These are phyloP conservation scores for Pseudomassariella vexata DNA, from an alignment of 2,329 filamentous ascomycete genomes.

Conservation along the genomic window DNA sequence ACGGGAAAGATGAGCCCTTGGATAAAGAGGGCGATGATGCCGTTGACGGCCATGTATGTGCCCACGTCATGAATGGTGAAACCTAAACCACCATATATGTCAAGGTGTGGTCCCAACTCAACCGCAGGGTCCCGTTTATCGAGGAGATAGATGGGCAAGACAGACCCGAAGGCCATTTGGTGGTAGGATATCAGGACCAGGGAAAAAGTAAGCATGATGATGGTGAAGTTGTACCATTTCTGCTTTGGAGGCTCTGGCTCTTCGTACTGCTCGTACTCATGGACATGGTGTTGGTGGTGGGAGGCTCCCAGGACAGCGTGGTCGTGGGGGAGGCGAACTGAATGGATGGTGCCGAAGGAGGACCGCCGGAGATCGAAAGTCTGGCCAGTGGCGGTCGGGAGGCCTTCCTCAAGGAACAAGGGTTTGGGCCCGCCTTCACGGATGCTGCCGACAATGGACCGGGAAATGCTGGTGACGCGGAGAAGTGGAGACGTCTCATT, in stretches of 20 bases:
- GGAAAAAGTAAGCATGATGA: constrained; percentile 34
- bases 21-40: constrained; percentile 65
- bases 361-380: constrained; percentile 29
- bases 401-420: constrained; percentile 26
- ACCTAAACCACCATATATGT: constrained; percentile 57
- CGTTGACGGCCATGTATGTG: constrained; percentile 63
- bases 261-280: background rate
- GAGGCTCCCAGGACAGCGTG: constrained; percentile 2
- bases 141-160: constrained; percentile 37
- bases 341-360: constrained; percentile 37
- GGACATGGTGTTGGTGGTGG: background rate
- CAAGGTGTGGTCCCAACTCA: constrained; percentile 23
- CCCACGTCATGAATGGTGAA: constrained; percentile 62
- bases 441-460: constrained; percentile 8
- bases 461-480: too few species aligned
- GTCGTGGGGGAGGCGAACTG: constrained; percentile 24
- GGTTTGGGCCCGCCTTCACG: constrained; percentile 15
- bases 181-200: constrained; percentile 37
- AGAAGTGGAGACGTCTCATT: constrained; percentile 23
- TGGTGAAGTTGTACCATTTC: constrained; percentile 29
- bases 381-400: constrained; percentile 26
- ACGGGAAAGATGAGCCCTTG: constrained; percentile 67
- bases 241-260: constrained; percentile 11
- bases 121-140: too few species aligned
- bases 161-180: constrained; percentile 37